Conservation (phyloP, 2,329 filamentous ascomycete species). For the Ascosphaera apis region DNA sequence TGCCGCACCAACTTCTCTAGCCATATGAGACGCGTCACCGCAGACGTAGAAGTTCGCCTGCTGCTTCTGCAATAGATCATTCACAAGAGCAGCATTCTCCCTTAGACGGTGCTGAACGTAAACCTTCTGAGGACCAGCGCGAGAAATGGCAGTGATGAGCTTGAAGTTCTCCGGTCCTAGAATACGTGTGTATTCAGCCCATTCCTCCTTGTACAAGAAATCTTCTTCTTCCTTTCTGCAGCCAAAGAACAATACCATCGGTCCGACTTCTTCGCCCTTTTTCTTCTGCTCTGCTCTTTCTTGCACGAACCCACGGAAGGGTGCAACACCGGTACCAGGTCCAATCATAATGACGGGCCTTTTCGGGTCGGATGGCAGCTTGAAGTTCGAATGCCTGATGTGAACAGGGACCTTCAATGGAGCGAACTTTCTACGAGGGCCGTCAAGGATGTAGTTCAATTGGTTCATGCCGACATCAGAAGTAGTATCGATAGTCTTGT, state of each 20-base stretch:
- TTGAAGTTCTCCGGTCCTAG: slow-evolving; percentile 31
- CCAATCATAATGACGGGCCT: slow-evolving; percentile 94
- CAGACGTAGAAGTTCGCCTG: slow-evolving; percentile 95
- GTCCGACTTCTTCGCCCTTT: slow-evolving; percentile 60
- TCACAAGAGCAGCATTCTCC: slow-evolving; percentile 62
- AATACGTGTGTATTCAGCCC: slow-evolving; percentile 44
- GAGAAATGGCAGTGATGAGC: slow-evolving; percentile 85
- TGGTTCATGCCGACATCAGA: slow-evolving; percentile 54
- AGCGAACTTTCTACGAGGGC: slow-evolving; percentile 91
- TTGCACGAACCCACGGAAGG: slow-evolving; percentile 87
- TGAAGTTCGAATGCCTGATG: slow-evolving; percentile 96
- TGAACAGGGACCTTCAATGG: slow-evolving; percentile 89
- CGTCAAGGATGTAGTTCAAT: slow-evolving; percentile 63
- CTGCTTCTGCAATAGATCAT: slow-evolving; percentile 52
- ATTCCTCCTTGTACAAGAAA: slow-evolving; percentile 79
- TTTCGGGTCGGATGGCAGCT: slow-evolving; percentile 80
- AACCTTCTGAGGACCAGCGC: slow-evolving; percentile 66
- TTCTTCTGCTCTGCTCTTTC: slow-evolving; percentile 69
- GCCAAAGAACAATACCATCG: slow-evolving; percentile 81
- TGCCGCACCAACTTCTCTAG: slow-evolving; percentile 73
- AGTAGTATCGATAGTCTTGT: slow-evolving; percentile 28
- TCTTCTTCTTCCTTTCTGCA: slow-evolving; percentile 77
- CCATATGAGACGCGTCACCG: slow-evolving; percentile 94
- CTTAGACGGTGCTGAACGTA: slow-evolving; percentile 89
- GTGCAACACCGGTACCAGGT: slow-evolving; percentile 80